These are phyloP conservation scores for Biscogniauxia sp. DNA, from an alignment of 2,329 filamentous ascomycete genomes.

Conservation along the genomic window DNA sequence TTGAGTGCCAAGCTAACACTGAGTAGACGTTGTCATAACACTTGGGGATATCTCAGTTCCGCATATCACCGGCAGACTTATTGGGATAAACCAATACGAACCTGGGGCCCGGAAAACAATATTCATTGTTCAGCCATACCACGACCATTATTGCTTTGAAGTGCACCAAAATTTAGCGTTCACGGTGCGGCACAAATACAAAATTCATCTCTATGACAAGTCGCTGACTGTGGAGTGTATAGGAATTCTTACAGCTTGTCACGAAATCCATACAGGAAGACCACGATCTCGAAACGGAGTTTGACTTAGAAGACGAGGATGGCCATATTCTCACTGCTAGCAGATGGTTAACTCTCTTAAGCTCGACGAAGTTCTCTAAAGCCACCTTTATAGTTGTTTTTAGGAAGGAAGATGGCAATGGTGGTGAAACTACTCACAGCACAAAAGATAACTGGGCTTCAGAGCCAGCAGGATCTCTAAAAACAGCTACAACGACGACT, in stretches of 20 bases:
- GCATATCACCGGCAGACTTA: not conserved
- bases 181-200: not conserved
- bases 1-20: not conserved
- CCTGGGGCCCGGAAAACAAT: not conserved
- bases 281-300: not conserved
- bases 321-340: not conserved
- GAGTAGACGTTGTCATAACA: not conserved
- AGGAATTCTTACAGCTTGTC: not conserved
- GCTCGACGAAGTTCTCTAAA: not conserved
- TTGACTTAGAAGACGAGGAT: not conserved
- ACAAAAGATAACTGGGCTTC: not conserved
- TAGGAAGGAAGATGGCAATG: not conserved
- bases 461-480: not conserved
- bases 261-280: not conserved
- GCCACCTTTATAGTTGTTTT: not conserved
- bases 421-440: not conserved
- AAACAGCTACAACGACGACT: not conserved
- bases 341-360: not conserved
- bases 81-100: not conserved
- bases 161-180: not conserved
- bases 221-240: not conserved
- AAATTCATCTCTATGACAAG: not conserved
- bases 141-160: not conserved
- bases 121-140: not conserved
- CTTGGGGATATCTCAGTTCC: not conserved